Base-by-base conservation (phyloP, 305 asterid genomes). In the Striga hermonthica region DNA sequence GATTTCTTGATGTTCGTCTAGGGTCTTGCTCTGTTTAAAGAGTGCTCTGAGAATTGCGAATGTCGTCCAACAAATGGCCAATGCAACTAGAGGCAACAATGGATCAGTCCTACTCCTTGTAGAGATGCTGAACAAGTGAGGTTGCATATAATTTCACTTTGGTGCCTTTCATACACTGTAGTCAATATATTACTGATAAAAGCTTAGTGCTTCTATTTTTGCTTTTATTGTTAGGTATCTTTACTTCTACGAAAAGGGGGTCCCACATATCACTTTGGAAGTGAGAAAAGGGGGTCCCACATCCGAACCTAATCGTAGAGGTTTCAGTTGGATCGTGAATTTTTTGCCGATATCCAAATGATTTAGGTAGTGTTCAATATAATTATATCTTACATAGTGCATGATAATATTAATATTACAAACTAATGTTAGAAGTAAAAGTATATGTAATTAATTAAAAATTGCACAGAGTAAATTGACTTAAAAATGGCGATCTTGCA, bases 11-110 rank as follows among this genome's bases (percentile, higher is more conserved):
- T 66, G 16, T 49, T 64, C 53, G 35, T 74, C 28, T 44, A 94
- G 99, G 95, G 98, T 91, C 71, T 74, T 94, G 85, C 96, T 90
- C 61, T 94, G 99, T 82, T 77, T 94, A 70, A 94, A 94, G 85
- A 98, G 99, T 72, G 93, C 99, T 44, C 74, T 90, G 64, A 81
- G 99, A 83, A 90, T 94, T 48, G 98, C 96, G 48, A 94, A 94
- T 80, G 95, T 96, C 64, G 95, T 85, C 61, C 99, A 94, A 67
- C 99, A 90, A 83, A 94, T 94, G 96, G 77, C 97, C 45, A 94
- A 64, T 80, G 98, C 95, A 69, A 77, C 96, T 52, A 88, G 95
- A 71, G 99, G 98, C 76, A 84, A 83, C 79, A 66, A 90, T 53
- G 97, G 89, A 79, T 85, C 99, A 31, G 86, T 80, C 57, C 60